These are phyloP conservation scores for Lecanicillium sp. DNA, from an alignment of 2,329 filamentous ascomycete species.

Conservation along the genomic window DNA sequence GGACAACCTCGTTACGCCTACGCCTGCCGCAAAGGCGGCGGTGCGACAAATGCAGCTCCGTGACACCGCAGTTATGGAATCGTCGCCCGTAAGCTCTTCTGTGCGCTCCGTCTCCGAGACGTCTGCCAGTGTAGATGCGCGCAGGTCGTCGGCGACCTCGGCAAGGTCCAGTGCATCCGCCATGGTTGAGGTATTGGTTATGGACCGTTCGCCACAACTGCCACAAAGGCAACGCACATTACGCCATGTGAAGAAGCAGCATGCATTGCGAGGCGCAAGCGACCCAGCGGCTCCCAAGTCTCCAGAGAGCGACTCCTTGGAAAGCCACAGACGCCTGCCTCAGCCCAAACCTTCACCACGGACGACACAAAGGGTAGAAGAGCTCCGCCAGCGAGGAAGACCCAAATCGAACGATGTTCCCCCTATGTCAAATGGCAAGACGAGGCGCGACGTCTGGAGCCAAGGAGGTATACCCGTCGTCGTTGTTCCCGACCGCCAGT, in stretches of 20 bases:
- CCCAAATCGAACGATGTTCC: not conserved
- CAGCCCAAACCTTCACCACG: not conserved
- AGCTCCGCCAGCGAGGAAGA: not conserved
- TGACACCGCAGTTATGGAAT: conserved; percentile 29
- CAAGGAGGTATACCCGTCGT: conserved; percentile 55
- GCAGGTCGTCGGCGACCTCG: conserved; percentile 46
- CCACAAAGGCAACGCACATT: conserved; percentile 44
- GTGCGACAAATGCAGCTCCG: conserved; percentile 39
- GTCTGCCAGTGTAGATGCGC: conserved; percentile 33
- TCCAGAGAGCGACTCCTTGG: not conserved
- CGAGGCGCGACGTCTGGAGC: conserved; percentile 51
- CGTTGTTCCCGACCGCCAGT: conserved; percentile 50
- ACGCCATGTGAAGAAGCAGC: conserved; percentile 53
- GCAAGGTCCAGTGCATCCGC: conserved; percentile 47
- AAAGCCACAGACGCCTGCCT: conserved; percentile 4
- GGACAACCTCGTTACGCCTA: conserved; percentile 39
- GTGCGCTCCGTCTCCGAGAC: conserved; percentile 30
- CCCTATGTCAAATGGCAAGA: conserved; percentile 42
- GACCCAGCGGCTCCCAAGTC: conserved; percentile 7
- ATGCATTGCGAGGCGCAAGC: conserved; percentile 38
- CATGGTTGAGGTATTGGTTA: conserved; percentile 49
- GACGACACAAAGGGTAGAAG: not conserved
- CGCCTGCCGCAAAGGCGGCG: conserved; percentile 42
- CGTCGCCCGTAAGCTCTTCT: conserved; percentile 23
- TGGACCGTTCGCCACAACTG: conserved; percentile 38